Base-by-base conservation (phyloP, 371 early-diverging fungal species). In the Apophysomyces elegans region DNA sequence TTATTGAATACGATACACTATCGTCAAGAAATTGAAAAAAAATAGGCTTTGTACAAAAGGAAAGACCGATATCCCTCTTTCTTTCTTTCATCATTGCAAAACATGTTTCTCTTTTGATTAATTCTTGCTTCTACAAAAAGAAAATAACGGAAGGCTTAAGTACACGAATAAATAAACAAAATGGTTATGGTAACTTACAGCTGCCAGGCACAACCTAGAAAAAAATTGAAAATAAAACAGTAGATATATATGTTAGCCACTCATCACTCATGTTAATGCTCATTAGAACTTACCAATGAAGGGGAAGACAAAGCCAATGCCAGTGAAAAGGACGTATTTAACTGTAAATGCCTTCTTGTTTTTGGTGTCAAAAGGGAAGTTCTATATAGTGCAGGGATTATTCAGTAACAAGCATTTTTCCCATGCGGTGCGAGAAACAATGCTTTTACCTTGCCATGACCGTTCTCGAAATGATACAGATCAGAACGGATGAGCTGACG, bases 301-400 rank as follows among this genome's bases (percentile, higher is more conserved):
- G 62, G 80, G 81, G 59, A 73, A 67, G 39, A 73, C 67, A 61
- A 84, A 84, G 46, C 81, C 81, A 18, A 68, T 45, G 56, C 80
- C 81, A 71, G 77, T 74, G 70, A 72, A 81, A 50, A 74, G 64
- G 43, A 58, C 58, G 62, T 81, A 76, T 45, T 70, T 71, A 61
- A 78, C 46, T 58, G 78, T 80, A 66, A 84, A 77, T 58, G 66
- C 78, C 59, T 69, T 68, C 65, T 76, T 77, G 77, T 80, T 84
- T 69, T 75, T 80, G 74, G 81, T 84, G 16, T 68, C 71, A 73
- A 84, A 84, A 46, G 84, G 84, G 63, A 84, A 59, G 78, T 84
- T 79, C 84, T 84, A 67, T 4, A 47, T 5, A 7, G 45, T 5
- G 21, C 54, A 21, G 1, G 0, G 21, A 26, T 3, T 26, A 26